A percentile compares a stretch with the other conserved stretches of the same genome.
Conservation (phyloP, 345 rosid genomes). For the Excoecaria cochinchinensis region DNA sequence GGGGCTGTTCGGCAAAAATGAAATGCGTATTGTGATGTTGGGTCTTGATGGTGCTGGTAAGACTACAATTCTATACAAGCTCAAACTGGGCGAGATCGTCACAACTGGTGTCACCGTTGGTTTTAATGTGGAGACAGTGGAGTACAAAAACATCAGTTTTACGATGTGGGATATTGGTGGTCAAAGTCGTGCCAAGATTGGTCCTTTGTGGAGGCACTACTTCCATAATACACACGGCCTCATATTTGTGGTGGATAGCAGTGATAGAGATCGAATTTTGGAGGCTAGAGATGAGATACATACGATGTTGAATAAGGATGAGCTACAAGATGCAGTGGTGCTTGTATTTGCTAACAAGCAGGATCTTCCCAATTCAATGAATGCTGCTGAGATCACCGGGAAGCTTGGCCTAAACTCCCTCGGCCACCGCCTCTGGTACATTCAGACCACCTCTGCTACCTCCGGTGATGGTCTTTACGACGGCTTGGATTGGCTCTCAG, state of each 20-base stretch:
- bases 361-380: slow-evolving; percentile 28
- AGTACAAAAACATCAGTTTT: too few species aligned
- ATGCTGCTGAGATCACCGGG: slow-evolving; percentile 22
- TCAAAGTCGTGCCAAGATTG: slow-evolving; percentile 31
- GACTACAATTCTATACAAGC: too few species aligned
- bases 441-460: slow-evolving; percentile 20
- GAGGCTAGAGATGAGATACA: slow-evolving; percentile 64
- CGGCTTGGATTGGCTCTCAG: slow-evolving; percentile 24
- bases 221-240: slow-evolving; percentile 69
- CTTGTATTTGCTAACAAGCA: slow-evolving; percentile 25
- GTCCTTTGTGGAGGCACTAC: slow-evolving; percentile 66
- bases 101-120: too few species aligned
- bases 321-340: slow-evolving; percentile 20
- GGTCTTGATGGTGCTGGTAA: too few species aligned
- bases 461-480: slow-evolving; percentile 23
- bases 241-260: slow-evolving; percentile 67
- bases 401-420: slow-evolving; percentile 16
- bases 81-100: too few species aligned
- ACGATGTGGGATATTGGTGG: too few species aligned
- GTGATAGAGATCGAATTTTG: slow-evolving; percentile 52
- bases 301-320: slow-evolving; percentile 10
- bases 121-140: too few species aligned
- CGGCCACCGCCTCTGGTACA: slow-evolving; percentile 25
- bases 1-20: too few species aligned
- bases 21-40: too few species aligned